phyloP scores from a whole-genome alignment of 805 yeast species.

The Jamesozyma hellenica region DNA sequence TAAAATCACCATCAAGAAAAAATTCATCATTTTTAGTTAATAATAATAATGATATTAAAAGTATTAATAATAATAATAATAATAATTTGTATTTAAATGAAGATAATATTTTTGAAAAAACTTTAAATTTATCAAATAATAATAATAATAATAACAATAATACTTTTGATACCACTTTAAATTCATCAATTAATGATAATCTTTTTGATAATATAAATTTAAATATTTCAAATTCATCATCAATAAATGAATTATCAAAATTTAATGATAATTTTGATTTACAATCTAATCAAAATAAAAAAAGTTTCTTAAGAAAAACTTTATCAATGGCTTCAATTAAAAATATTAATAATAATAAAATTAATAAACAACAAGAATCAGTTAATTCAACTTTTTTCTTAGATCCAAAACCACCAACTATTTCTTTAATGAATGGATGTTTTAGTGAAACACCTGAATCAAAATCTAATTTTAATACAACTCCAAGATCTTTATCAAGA shows the following conservation, averaged over 20 bases:
- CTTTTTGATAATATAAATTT: no score
- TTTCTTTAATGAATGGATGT: slow-evolving; percentile 27
- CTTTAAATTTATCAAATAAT: no score
- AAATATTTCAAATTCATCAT: no score
- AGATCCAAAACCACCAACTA: slow-evolving; percentile 24
- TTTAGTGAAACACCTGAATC: slow-evolving; percentile 26
- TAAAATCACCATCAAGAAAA: slow-evolving; percentile 4
- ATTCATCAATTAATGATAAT: no score
- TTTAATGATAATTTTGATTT: no score
- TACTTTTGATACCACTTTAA: no score
- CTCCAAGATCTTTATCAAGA: slow-evolving; percentile 24
- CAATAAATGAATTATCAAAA: no score
- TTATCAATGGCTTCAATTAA: slow-evolving; percentile 13
- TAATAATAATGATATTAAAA: no score
- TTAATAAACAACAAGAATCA: background rate
- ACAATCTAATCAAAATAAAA: slow-evolving; percentile 9
- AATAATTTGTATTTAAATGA: no score
- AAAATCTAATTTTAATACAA: slow-evolving; percentile 20
- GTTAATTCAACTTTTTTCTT: slow-evolving; percentile 24
- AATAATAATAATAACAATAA: no score
- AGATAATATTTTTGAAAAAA: background rate
- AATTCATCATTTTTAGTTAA: background rate
- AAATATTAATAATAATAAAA: background rate
- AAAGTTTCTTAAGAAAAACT: slow-evolving; percentile 18
- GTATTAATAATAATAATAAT: no score